Conservation (phyloP, 2,329 filamentous ascomycete genomes). For the Pezicula radicicola region DNA sequence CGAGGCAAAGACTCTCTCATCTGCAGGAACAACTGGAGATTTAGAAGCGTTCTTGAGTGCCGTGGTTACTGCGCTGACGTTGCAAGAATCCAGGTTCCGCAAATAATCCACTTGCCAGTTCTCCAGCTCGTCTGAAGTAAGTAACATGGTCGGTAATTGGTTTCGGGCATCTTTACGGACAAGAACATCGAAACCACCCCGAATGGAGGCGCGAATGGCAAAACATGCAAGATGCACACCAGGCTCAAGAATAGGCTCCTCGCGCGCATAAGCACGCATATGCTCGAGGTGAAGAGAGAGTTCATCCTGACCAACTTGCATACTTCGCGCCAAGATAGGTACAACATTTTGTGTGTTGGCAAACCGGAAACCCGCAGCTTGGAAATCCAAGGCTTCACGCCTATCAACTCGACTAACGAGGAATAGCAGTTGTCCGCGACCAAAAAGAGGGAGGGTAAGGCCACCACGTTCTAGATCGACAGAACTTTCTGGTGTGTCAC, state of each 20-base stretch:
- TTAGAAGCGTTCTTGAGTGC: conserved; percentile 31
- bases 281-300: conserved; percentile 58
- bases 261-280: conserved; percentile 58
- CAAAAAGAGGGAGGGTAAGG: conserved; percentile 39
- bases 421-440: conserved; percentile 78
- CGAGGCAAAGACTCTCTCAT: conserved; percentile 41
- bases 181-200: conserved; percentile 31
- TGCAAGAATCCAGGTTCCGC: conserved; percentile 41
- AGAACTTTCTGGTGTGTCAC: conserved; percentile 8
- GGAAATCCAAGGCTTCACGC: conserved; percentile 60
- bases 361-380: conserved; percentile 76
- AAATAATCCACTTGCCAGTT: conserved; percentile 53
- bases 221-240: conserved; percentile 59
- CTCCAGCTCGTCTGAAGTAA: conserved; percentile 52
- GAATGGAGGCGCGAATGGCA: conserved; percentile 44
- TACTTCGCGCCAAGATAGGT: conserved; percentile 64
- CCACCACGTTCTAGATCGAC: conserved; percentile 37
- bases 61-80: conserved; percentile 40
- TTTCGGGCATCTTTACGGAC: conserved; percentile 42
- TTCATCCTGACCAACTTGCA: conserved; percentile 68
- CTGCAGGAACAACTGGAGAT: conserved; percentile 32
- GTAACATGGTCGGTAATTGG: conserved; percentile 55
- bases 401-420: conserved; percentile 63
- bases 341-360: conserved; percentile 66
- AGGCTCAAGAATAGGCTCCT: conserved; percentile 42